These are phyloP conservation scores for Phylloporus scabripes DNA, from an alignment of 768 basidiomycete genomes.

Conservation along the genomic window DNA sequence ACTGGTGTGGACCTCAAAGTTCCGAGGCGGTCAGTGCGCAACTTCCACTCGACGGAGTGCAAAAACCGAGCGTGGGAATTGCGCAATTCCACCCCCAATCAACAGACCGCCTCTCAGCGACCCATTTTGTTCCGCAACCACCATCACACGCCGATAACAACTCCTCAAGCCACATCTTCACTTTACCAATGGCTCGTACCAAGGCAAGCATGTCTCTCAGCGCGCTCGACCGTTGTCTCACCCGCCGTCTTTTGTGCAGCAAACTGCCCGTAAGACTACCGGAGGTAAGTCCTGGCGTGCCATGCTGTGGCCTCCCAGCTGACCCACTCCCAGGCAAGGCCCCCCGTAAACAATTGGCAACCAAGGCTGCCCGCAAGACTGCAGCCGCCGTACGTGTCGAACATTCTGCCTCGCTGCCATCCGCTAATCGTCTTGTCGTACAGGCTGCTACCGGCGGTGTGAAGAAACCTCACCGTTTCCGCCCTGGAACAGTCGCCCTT, in stretches of 20 bases:
- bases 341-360: too few species aligned
- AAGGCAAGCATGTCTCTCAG: constrained; percentile 46
- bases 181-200: constrained; percentile 71
- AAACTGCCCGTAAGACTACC: constrained; percentile 99
- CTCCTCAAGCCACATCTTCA: constrained; percentile 5
- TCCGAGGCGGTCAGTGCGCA: constrained; percentile 31
- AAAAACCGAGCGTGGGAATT: constrained; percentile 30
- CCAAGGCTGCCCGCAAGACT: constrained; percentile 92
- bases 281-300: constrained; percentile 60
- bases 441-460: constrained; percentile 90
- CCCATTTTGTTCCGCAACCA: constrained; percentile 25
- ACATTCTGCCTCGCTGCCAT: background rate
- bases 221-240: constrained; percentile 1
- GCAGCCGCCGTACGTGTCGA: constrained; percentile 52
- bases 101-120: constrained; percentile 15
- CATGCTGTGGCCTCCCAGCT: constrained; percentile 17
- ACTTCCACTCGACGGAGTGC: constrained; percentile 19
- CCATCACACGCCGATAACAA: constrained; percentile 19
- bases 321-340: constrained; percentile 59
- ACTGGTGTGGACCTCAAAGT: constrained; percentile 7
- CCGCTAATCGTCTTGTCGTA: constrained; percentile 7
- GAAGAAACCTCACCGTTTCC: constrained; percentile 99
- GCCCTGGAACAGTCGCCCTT: constrained; percentile 96
- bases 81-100: constrained; percentile 19
- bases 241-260: constrained; percentile 39